Conservation (phyloP, 148 eudicot genomes). For the Dysphania ambrosioides region DNA sequence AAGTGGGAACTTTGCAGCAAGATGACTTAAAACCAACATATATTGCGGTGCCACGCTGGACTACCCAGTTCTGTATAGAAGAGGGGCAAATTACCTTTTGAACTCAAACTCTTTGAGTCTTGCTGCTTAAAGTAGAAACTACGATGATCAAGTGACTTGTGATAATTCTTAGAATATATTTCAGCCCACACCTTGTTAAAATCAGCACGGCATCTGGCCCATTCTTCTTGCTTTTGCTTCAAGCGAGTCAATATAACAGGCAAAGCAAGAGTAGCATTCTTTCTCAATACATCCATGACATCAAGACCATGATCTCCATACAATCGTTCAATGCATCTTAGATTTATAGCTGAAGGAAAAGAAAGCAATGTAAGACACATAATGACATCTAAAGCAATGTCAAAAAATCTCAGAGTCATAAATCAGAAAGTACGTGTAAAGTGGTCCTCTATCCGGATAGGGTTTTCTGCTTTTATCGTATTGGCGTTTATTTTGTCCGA, state of each 20-base stretch:
- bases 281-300: constrained; percentile 76
- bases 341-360: constrained; percentile 56
- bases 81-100: constrained; percentile 84
- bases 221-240: constrained; percentile 95
- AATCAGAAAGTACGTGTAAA: constrained; percentile 49
- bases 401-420: constrained; percentile 14
- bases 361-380: constrained; percentile 25
- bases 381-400: not conserved
- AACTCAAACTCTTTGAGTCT: constrained; percentile 80
- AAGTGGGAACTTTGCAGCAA: constrained; percentile 11
- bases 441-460: constrained; percentile 58
- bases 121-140: constrained; percentile 98
- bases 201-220: constrained; percentile 87
- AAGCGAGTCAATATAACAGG: constrained; percentile 86
- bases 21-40: not conserved
- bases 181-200: constrained; percentile 88
- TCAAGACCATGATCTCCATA: constrained; percentile 98
- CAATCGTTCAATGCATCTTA: constrained; percentile 82
- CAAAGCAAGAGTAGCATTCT: constrained; percentile 69
- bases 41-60: not conserved
- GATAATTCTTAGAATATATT: constrained; percentile 85
- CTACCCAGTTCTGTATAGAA: constrained; percentile 2
- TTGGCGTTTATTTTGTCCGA: constrained; percentile 60
- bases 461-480: constrained; percentile 45
- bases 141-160: constrained; percentile 89